These are phyloP conservation scores for Suillus brevipes DNA, from an alignment of 768 basidiomycete species.

Conservation along the genomic window DNA sequence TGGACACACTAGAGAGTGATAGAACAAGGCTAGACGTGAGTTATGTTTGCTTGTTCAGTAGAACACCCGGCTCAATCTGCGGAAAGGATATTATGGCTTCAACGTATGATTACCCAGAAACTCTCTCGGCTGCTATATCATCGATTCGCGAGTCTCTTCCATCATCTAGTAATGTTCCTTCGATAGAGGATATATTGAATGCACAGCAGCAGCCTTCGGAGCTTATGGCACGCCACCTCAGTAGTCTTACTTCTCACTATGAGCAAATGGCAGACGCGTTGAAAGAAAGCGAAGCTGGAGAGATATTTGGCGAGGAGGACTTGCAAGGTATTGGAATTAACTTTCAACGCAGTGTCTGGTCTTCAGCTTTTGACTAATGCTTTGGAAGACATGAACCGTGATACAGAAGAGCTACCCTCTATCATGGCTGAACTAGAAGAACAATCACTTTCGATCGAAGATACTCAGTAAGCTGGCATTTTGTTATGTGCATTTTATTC, in stretches of 20 bases:
- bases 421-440: constrained; percentile 76
- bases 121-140: constrained; percentile 53
- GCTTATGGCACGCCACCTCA: constrained; percentile 73
- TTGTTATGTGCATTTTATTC: constrained; percentile 8
- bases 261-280: constrained; percentile 73
- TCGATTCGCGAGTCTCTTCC: constrained; percentile 58
- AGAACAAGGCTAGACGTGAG: constrained; percentile 66
- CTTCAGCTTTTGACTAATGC: neutral
- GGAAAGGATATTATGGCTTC: constrained; percentile 57
- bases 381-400: constrained; percentile 72
- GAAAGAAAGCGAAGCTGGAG: constrained; percentile 68
- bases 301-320: constrained; percentile 66
- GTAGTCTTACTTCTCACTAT: constrained; percentile 72
- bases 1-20: constrained; percentile 74
- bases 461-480: constrained; percentile 45
- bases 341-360: neutral
- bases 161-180: constrained; percentile 31
- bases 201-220: constrained; percentile 56
- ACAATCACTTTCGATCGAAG: constrained; percentile 50
- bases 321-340: constrained; percentile 49
- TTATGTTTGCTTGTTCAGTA: constrained; percentile 9
- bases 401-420: constrained; percentile 73
- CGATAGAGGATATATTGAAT: constrained; percentile 44
- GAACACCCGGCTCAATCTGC: neutral
- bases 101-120: constrained; percentile 70